Percentiles rank a stretch among this genome's conserved stretches.
Conservation (phyloP, 83 land plant species). For the Thuja plicata region DNA sequence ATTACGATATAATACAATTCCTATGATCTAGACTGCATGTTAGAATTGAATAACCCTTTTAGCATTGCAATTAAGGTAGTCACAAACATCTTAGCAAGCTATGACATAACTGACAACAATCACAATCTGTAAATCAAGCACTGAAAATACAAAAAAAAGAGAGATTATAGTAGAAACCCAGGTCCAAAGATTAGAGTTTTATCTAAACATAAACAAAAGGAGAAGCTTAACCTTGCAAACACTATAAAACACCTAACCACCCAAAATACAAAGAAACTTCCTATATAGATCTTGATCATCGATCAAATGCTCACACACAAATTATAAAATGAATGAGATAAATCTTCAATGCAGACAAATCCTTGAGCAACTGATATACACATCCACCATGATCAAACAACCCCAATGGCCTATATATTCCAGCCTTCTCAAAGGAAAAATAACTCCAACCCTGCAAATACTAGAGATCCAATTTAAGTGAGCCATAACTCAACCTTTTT, state of each 20-base stretch:
- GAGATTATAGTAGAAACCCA: background rate
- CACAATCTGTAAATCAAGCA: background rate
- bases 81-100: no score
- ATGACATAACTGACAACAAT: background rate
- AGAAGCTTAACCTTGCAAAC: background rate
- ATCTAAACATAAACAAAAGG: no score
- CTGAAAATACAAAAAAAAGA: background rate
- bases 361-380: background rate
- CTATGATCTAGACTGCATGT: no score
- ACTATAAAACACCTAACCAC: background rate
- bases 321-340: background rate
- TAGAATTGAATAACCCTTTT: no score
- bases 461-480: background rate
- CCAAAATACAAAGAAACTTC: background rate
- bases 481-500: no score
- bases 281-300: background rate
- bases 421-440: no score
- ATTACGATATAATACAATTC: no score
- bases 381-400: background rate
- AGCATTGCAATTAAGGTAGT: no score
- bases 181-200: no score
- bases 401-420: background rate
- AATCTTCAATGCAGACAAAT: background rate
- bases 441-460: no score
- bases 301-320: background rate